Base-by-base conservation (phyloP, 768 basidiomycete species). In the Lentinula raphanica region DNA sequence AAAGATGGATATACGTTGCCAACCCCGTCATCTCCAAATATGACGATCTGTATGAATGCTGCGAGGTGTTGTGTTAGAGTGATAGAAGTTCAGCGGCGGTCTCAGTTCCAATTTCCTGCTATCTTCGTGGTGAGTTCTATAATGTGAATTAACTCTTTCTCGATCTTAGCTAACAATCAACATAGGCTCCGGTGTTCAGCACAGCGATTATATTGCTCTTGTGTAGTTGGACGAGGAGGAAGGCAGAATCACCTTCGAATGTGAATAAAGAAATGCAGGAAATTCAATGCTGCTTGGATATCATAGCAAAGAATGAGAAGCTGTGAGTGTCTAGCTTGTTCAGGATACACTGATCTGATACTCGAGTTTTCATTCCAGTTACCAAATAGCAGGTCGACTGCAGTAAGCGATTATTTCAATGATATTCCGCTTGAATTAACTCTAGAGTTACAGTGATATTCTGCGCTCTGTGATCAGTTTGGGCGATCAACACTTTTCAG, bases 21-120 rank as follows among this genome's bases (percentile, higher is more conserved):
- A 36, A 28, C 4, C 3, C 21, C 59, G 35, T 12, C 58, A 5
- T 62, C 72, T 31, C 73, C 75, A 7, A 71, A 72, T 3, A 65
- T 76, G 9, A 69, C 73, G 6, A 76, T 75, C 44, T 77, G 75
- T 65, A 69, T 71, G 27, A 73, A 73, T 62, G 74, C 76, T 11
- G 69, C 76, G 19, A 64, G 74, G 25, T 50, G 55, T 27, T 46
- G 69, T 27, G 65, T 69, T 25, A 75, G 75, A 59, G 73, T 82
- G 27, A 63, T 77, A 53, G 75, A 78, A 53, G 62, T 65, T 1
- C 62, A 68, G 19, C 28, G 31, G 12, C 44, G 23, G 21, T 29
- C 25, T 19, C 46, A 36, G 23, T 36, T 32, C 23, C 5, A 57
- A 19, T 23, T 36, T 35, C 40, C 56, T 57, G 35, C 23, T 35